phyloP scores from a whole-genome alignment of 164 flowering plant species.

The Nymphaea colorata region DNA sequence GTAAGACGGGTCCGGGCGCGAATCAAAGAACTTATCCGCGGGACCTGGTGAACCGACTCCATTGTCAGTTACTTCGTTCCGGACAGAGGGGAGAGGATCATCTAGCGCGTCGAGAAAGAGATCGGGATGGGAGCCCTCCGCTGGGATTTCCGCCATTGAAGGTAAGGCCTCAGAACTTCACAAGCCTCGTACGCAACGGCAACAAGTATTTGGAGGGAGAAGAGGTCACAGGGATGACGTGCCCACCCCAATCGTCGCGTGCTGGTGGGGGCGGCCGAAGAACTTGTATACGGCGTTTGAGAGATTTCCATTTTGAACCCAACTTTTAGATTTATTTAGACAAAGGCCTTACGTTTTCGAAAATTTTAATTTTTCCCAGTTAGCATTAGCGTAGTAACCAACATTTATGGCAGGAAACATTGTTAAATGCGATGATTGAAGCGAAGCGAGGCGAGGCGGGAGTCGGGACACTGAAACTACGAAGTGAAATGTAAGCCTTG shows the following conservation, averaged over 20 bases:
- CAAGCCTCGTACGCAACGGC: not conserved
- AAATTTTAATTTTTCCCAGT: too few relatives aligned
- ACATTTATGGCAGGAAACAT: too few relatives aligned
- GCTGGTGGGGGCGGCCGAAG: not conserved
- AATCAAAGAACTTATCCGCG: conserved; percentile 6
- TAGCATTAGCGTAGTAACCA: too few relatives aligned
- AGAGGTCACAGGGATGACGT: not conserved
- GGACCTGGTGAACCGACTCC: conserved; percentile 15
- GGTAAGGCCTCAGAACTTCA: not conserved
- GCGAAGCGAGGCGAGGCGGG: too few relatives aligned
- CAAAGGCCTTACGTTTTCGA: too few relatives aligned
- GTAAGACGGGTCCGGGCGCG: conserved; percentile 1
- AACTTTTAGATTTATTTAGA: too few relatives aligned
- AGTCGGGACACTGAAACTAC: too few relatives aligned
- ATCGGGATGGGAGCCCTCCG: conserved; percentile 3
- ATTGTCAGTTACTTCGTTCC: conserved; percentile 3
- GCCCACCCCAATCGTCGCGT: not conserved
- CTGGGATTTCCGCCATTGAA: conserved; percentile 6
- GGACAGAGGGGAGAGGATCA: conserved; percentile 32
- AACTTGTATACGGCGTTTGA: too few relatives aligned
- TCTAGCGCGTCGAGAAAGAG: conserved; percentile 34
- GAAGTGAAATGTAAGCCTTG: too few relatives aligned
- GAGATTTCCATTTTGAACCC: too few relatives aligned
- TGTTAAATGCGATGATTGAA: too few relatives aligned
- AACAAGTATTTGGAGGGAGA: not conserved